Evolutionary conservation across 371 early-diverging fungal species (phyloP).

Genomic region (Encephalitozoon hellem): DNA sequence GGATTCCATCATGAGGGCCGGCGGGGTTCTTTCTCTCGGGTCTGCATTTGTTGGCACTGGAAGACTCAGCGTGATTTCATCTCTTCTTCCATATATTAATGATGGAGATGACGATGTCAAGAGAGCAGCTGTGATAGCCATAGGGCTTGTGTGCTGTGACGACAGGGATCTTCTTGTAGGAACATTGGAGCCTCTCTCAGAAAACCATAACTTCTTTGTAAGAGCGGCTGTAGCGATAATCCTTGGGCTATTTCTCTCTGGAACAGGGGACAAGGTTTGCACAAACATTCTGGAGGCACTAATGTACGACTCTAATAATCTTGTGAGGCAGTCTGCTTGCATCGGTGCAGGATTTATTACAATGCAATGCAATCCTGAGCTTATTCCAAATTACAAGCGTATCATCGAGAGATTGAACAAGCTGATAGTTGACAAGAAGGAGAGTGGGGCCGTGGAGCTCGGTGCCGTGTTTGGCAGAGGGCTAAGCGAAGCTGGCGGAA

Average conservation of each 20-base stretch:
- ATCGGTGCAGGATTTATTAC: conserved; percentile 91
- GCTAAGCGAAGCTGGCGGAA: conserved; percentile 80
- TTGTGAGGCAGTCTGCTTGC: conserved; percentile 91
- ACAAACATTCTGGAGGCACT: conserved; percentile 82
- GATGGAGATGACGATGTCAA: conserved; percentile 96
- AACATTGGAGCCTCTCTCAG: conserved; percentile 84
- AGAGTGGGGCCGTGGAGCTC: conserved; percentile 81
- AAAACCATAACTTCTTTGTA: conserved; percentile 93
- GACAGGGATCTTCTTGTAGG: conserved; percentile 81
- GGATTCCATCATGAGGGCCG: conserved; percentile 82
- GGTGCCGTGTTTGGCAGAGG: conserved; percentile 93
- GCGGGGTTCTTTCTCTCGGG: conserved; percentile 84
- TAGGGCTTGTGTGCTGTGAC: conserved; percentile 83
- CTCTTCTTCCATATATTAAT: conserved; percentile 85
- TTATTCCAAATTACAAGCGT: conserved; percentile 67
- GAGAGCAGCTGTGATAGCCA: conserved; percentile 84
- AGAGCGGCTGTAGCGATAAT: conserved; percentile 88
- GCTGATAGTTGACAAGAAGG: conserved; percentile 79
- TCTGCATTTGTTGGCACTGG: conserved; percentile 92
- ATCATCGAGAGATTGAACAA: conserved; percentile 69
- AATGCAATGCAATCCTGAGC: conserved; percentile 82
- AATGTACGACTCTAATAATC: conserved; percentile 86
- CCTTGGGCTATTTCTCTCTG: conserved; percentile 90
- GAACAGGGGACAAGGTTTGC: conserved; percentile 72
- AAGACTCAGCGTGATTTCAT: conserved; percentile 70